Conservation (phyloP, 2,329 filamentous ascomycete genomes). For the Penicillium corylophilum region DNA sequence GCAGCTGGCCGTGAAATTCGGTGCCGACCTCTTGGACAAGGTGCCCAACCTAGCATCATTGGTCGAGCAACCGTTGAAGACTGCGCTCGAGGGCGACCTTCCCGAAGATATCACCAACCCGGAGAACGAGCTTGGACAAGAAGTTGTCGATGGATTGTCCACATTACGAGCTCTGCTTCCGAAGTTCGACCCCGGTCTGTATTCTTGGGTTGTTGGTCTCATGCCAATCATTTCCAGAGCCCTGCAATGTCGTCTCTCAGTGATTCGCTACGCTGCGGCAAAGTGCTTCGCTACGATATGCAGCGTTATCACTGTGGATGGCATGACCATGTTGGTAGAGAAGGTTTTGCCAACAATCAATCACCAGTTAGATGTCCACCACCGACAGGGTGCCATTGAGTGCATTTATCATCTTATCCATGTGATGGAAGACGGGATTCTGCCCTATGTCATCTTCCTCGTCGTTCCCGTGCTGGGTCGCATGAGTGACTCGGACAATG, state of each 20-base stretch:
- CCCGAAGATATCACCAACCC: slow-evolving; percentile 72
- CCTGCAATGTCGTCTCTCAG: slow-evolving; percentile 81
- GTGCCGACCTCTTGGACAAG: slow-evolving; percentile 71
- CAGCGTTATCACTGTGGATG: slow-evolving; percentile 91
- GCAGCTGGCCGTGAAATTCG: slow-evolving; percentile 78
- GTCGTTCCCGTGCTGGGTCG: slow-evolving; percentile 94
- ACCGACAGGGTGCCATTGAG: slow-evolving; percentile 90
- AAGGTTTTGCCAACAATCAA: slow-evolving; percentile 88
- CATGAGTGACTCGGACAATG: slow-evolving; percentile 98
- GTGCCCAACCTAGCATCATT: slow-evolving; percentile 78
- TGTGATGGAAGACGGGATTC: slow-evolving; percentile 93
- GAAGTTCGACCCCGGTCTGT: slow-evolving; percentile 73
- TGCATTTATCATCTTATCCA: slow-evolving; percentile 95
- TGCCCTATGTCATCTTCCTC: slow-evolving; percentile 98
- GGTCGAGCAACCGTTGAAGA: slow-evolving; percentile 76
- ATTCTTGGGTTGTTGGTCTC: slow-evolving; percentile 77
- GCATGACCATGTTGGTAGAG: slow-evolving; percentile 94
- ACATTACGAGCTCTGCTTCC: slow-evolving; percentile 89
- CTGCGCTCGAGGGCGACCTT: slow-evolving; percentile 69
- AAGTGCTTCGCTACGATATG: slow-evolving; percentile 97
- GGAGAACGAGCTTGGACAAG: slow-evolving; percentile 76
- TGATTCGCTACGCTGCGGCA: slow-evolving; percentile 93
- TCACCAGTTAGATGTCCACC: slow-evolving; percentile 83
- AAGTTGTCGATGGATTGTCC: slow-evolving; percentile 91
- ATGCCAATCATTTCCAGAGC: slow-evolving; percentile 85